phyloP scores from a whole-genome alignment of 2,329 filamentous ascomycete genomes.

The Ascochyta rabiei region DNA sequence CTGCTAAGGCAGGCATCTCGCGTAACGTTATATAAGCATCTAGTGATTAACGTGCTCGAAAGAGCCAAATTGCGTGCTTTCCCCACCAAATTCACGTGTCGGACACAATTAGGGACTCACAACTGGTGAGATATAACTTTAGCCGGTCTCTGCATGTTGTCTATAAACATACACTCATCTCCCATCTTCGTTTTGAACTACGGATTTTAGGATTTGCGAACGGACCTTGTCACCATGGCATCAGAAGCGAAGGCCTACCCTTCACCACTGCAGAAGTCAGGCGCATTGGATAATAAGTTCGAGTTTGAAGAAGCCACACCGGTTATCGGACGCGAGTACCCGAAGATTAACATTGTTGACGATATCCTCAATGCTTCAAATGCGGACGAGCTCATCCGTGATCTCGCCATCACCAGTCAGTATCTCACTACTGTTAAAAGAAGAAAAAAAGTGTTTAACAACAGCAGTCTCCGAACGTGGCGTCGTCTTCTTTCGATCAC shows the following conservation, averaged over 20 bases:
- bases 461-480: conserved; percentile 53
- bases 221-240: conserved; percentile 1
- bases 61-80: conserved; percentile 11
- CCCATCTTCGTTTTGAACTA: too few relatives aligned
- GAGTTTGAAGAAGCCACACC: conserved; percentile 60
- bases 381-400: conserved; percentile 66
- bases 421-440: neutral
- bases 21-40: neutral
- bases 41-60: conserved; percentile 3
- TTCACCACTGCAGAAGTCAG: conserved; percentile 18
- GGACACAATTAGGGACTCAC: neutral
- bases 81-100: neutral
- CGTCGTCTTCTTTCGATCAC: conserved; percentile 61
- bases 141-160: too few relatives aligned
- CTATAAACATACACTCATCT: too few relatives aligned
- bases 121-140: too few relatives aligned
- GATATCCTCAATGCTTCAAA: conserved; percentile 69
- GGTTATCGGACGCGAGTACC: conserved; percentile 66
- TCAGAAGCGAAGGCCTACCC: conserved; percentile 1
- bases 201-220: too few relatives aligned
- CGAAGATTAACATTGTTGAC: conserved; percentile 60
- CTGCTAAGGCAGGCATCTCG: too few relatives aligned
- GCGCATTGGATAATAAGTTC: conserved; percentile 20
- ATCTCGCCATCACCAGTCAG: conserved; percentile 59
- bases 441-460: neutral